Percentiles rank a stretch among this genome's conserved stretches.
Conservation (phyloP, 768 basidiomycete species). For the Tylopilus plumbeoviolaceoides region DNA sequence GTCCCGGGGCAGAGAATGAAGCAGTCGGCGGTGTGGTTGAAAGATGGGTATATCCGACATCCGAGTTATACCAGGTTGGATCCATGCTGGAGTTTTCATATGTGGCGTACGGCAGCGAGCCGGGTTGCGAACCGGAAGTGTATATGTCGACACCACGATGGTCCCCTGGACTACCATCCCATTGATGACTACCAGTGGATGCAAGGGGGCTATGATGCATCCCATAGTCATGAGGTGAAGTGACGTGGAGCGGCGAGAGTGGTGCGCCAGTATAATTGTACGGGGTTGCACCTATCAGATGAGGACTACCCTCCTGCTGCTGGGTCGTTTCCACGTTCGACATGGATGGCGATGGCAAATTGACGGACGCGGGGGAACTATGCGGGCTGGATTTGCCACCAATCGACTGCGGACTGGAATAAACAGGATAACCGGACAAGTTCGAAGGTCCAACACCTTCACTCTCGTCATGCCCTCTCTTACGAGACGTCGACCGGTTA, state of each 20-base stretch:
- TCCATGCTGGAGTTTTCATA: conserved; percentile 43
- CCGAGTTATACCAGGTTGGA: conserved; percentile 35
- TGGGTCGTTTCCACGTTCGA: conserved; percentile 44
- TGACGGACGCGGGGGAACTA: conserved; percentile 71
- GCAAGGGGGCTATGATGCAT: conserved; percentile 32
- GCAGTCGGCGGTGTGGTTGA: conserved; percentile 59
- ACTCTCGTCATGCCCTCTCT: conserved; percentile 65
- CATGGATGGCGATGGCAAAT: conserved; percentile 67
- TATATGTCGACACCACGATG: conserved; percentile 42
- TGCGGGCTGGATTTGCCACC: conserved; percentile 55
- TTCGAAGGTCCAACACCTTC: conserved; percentile 44
- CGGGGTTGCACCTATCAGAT: conserved; percentile 40
- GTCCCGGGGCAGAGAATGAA: conserved; percentile 64
- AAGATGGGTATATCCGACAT: conserved; percentile 40
- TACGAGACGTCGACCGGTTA: conserved; percentile 72
- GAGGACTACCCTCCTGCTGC: conserved; percentile 53
- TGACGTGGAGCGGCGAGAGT: conserved; percentile 48
- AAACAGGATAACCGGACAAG: conserved; percentile 45
- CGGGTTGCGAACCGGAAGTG: conserved; percentile 33
- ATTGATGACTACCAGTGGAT: conserved; percentile 32
- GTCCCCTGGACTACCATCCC: conserved; percentile 43
- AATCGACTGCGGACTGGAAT: conserved; percentile 49
- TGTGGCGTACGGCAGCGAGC: conserved; percentile 39
- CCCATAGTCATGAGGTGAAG: conserved; percentile 55
- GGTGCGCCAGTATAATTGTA: conserved; percentile 44